Evolutionary conservation across 495 filamentous ascomycete species (phyloP), one percentile per base, ranked within the genome.

Genomic region (Aspergillus olivimuriae): DNA sequence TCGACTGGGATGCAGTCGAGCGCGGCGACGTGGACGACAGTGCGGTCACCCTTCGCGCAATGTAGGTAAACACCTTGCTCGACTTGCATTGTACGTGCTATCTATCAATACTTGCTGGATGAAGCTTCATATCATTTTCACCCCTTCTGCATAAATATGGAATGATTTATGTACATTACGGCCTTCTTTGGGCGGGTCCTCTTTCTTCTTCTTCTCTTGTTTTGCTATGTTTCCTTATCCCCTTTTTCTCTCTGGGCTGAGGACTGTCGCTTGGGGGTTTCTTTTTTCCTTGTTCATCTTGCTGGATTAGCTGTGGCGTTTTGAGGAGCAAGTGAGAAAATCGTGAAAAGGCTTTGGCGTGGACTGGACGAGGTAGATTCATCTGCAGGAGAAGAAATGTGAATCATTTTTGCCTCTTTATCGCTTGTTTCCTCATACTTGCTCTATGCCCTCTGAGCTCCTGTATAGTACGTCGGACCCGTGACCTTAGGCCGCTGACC

Each of bases 241-340:
- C 39, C 34, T 16, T 11, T 41, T 34, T 20, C 8, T 3, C 5
- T 16, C 19, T 34, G 18, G 35, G 17, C 32, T 33, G 15, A 39
- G 26, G 8, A 34, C 33, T 17, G 19, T 34, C 19, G 15, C n/a
- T n/a, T n/a, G n/a, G n/a, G n/a, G n/a, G n/a, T 28, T 28, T 47
- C 24, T 26, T 36, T 51, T 42, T 30, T 41, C 44, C 35, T 32
- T 40, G 23, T 52, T 48, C 52, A 37, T 54, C 39, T 50, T 54
- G 55, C 47, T 57, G 35, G 48, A 44, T 63, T 48, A 64, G 62
- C 58, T 57, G 57, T 46, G 62, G 62, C 64, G 64, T 68, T 65
- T 39, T 43, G 36, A 41, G 48, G 56, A 52, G 46, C 41, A 45
- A 56, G 46, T 40, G 37, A 41, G 55, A 58, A 55, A 26, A 14